These are phyloP conservation scores for Pholiota molesta DNA, from an alignment of 768 basidiomycete species.

Conservation along the genomic window DNA sequence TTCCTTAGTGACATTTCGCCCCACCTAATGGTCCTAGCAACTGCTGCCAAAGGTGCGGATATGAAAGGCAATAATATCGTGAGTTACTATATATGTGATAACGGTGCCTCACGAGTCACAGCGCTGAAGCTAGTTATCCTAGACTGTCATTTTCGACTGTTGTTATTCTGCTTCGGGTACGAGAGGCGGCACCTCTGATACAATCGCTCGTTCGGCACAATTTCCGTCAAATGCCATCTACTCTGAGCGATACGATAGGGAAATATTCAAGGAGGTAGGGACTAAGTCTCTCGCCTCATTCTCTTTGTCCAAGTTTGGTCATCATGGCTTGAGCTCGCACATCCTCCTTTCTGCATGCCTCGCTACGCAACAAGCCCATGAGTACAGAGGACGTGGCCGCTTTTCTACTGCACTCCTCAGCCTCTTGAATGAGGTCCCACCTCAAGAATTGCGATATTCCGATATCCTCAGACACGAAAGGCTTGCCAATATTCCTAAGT, in stretches of 20 bases:
- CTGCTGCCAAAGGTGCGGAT: no score
- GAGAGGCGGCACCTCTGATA: constrained; percentile 1
- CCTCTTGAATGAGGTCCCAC: constrained; percentile 1
- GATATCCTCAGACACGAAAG: constrained; percentile 2
- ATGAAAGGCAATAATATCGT: constrained; percentile 20
- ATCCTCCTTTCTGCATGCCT: constrained; percentile 16
- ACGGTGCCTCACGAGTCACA: neutral
- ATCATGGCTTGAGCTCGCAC: constrained; percentile 11
- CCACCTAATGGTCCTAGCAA: no score
- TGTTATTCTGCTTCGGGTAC: constrained; percentile 18
- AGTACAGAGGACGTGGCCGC: constrained; percentile 1
- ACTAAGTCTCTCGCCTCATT: neutral
- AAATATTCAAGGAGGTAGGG: neutral
- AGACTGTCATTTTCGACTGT: constrained; percentile 19
- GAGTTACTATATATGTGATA: neutral
- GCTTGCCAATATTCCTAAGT: constrained; percentile 7
- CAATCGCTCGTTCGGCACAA: constrained; percentile 6
- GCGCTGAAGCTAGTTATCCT: neutral
- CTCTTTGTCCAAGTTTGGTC: neutral
- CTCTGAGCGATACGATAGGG: neutral
- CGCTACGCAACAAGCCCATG: constrained; percentile 5
- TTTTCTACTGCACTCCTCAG: constrained; percentile 15
- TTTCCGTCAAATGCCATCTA: neutral
- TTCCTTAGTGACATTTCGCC: no score
- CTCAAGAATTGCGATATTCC: constrained; percentile 11